Evolutionary conservation across 2,329 filamentous ascomycete species (phyloP), one percentile per base, ranked within the genome.

Genomic region (Aspergillus pseudoglaucus): DNA sequence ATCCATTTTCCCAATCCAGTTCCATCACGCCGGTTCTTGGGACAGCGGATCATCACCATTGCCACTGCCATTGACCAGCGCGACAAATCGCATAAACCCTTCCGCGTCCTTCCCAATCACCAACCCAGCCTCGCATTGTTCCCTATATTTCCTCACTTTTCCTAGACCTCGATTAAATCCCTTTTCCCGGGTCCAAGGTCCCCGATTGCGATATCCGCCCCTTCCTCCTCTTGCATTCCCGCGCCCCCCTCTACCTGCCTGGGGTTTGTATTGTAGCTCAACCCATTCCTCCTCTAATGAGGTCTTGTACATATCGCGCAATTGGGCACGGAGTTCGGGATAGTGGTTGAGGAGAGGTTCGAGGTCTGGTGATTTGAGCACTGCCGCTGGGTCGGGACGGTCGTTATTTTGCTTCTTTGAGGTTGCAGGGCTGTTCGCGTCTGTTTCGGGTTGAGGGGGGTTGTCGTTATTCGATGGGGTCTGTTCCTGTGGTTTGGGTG

Each of bases 231-330:
- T 54, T 20, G 59, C 61, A 44, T 58, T 59, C 7, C 9, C 15
- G 2, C 55, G 49, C 35, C 65, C 59, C 2, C 53, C 50, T 33
- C 59, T 57, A 10, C 51, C 54, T 2, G 54, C 51, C 20, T 22
- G 23, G 7, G 22, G 40, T 27, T n/a, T n/a, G 59, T 18, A 55
- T 59, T 25, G 23, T 8, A 30, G 4, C 48, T 69, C 66, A 5
- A 64, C 53, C 69, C 69, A 72, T 55, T 68, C 65, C 47, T 70
- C 62, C 50, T 71, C 66, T 14, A 67, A 57, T 3, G 70, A 69
- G 7, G 62, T 53, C 40, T 61, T 61, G 52, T 72, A 74, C 35
- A 75, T 73, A n/a, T 70, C 65, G 38, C 59, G 66, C 42, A 75
- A 58, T 47, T 67, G 62, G 32, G 54, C 48, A 22, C 68, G 68